Base-by-base conservation (phyloP, 306 rosid species). In the Malus fusca region DNA sequence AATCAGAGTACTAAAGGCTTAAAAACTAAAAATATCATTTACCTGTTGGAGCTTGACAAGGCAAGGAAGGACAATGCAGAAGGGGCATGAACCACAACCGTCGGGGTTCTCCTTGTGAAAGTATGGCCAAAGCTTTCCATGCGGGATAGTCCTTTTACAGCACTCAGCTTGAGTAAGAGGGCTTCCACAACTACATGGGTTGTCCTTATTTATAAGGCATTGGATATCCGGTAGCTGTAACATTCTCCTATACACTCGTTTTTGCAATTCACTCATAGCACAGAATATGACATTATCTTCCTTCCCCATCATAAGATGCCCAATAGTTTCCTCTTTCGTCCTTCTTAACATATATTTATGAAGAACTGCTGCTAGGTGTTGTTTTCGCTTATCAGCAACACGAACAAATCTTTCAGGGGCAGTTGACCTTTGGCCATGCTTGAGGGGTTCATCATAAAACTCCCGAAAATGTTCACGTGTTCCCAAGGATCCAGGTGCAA, bases 281-380 rank as follows among this genome's bases (percentile, higher is more conserved):
- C 98, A 94, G 64, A 91, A 91, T 15, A 94, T 91, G 17, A 91
- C 83, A 73, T 94, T 91, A 86, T 94, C 97, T 86, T 94, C 98
- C 89, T 94, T 94, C 55, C 97, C 98, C 98, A 91, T 86, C 98
- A 94, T 90, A 74, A 94, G 98, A 86, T 94, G 98, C 82, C 98
- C 97, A 68, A 94, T 94, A 65, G 98, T 94, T 83, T 94, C 98
- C 79, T 91, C 96, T 82, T 94, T 94, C 67, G 97, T 91, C 85
- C 98, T 84, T 82, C 98, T 87, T 69, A 94, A 81, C 98, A 94
- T 56, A 79, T 91, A 94, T 83, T 90, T 94, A 70, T 66, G 85
- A 87, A 94, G 97, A 82, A 91, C 88, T 11, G 74, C 17, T 4
- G 63, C 91, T 61, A 94, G 85, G 79, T 90, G 95, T 73, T 88